Evolutionary conservation across 2,329 filamentous ascomycete genomes (phyloP), one percentile per base, ranked within the genome.

Genomic region (Penicillium sp.): DNA sequence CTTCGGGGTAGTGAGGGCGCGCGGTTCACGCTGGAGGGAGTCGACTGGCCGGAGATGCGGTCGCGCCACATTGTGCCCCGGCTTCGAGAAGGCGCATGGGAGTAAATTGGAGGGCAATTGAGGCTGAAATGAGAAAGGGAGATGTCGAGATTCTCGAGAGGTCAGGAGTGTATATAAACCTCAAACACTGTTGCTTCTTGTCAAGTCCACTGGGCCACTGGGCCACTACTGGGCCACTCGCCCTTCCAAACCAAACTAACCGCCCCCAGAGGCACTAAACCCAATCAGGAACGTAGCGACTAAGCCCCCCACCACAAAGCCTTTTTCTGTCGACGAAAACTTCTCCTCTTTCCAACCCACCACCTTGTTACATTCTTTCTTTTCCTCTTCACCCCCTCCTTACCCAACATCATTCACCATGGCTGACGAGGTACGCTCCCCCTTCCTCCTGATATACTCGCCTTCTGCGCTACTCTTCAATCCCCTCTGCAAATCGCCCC

Each of bases 1-100:
- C 89, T 84, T 65, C 85, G 85, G 42, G 86, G 84, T 31, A 88
- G 83, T 50, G 91, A 92, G 71, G 87, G 90, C 52, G 88, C 81
- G 73, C 91, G 87, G 73, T 84, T 74, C 51, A 86, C 86, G 63
- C 85, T 83, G 58, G 85, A 82, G 77, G 86, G 80, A 74, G 85
- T 87, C 58, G 88, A 84, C 76, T 90, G 88, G 69, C 84, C 87
- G 65, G 90, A 88, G 66, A 96, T 87, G 75, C 92, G 89, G 80
- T 96, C 92, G 73, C 96, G 87, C 92, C 92, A 96, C 91, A 96
- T 96, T 52, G 57, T 76, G 43, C 17, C 37, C 43, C 17, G 45
- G 25, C 5, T 37, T 22, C 17, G 45, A 50, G 47, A 43, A 54
- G 42, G 38, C 7, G 55, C 59, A 62, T 61, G 55, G 34, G 37